Evolutionary conservation across 129 eudicot genomes (phyloP).

Genomic region (Calendula officinalis): DNA sequence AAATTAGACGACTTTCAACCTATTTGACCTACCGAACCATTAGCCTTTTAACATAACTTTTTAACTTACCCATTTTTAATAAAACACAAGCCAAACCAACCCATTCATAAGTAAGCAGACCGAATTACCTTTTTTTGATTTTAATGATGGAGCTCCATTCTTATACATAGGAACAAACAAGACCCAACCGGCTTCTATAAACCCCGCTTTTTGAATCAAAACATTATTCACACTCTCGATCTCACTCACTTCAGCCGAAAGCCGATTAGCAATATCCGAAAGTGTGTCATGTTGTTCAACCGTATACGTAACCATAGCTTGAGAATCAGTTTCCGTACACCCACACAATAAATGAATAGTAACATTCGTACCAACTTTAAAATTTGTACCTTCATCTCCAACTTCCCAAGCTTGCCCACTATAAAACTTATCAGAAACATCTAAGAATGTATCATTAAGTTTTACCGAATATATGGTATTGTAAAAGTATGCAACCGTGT

Average conservation of each 20-base stretch:
- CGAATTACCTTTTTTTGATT: slow-evolving; percentile 31
- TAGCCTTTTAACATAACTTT: background rate
- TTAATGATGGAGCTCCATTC: slow-evolving; percentile 38
- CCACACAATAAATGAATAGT: slow-evolving; percentile 68
- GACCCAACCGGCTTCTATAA: slow-evolving; percentile 48
- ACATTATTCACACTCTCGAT: slow-evolving; percentile 40
- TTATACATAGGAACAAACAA: slow-evolving; percentile 65
- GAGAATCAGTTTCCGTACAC: slow-evolving; percentile 47
- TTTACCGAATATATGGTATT: slow-evolving; percentile 42
- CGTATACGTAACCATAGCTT: slow-evolving; percentile 64
- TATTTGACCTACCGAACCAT: background rate
- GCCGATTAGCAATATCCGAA: slow-evolving; percentile 41
- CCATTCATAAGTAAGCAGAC: background rate
- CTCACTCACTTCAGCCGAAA: slow-evolving; percentile 53
- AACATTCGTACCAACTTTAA: slow-evolving; percentile 10
- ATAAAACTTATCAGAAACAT: slow-evolving; percentile 46
- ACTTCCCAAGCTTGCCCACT: slow-evolving; percentile 69
- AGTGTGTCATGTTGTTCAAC: slow-evolving; percentile 60
- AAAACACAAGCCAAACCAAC: background rate
- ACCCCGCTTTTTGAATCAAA: slow-evolving; percentile 37
- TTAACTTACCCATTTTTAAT: no score
- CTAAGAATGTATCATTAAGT: slow-evolving; percentile 37
- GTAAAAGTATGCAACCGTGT: slow-evolving; percentile 59
- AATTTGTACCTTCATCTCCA: slow-evolving; percentile 32
- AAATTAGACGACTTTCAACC: background rate